Evolutionary conservation across 2,329 filamentous ascomycete species (phyloP).

Genomic region (Aspergillus felis): DNA sequence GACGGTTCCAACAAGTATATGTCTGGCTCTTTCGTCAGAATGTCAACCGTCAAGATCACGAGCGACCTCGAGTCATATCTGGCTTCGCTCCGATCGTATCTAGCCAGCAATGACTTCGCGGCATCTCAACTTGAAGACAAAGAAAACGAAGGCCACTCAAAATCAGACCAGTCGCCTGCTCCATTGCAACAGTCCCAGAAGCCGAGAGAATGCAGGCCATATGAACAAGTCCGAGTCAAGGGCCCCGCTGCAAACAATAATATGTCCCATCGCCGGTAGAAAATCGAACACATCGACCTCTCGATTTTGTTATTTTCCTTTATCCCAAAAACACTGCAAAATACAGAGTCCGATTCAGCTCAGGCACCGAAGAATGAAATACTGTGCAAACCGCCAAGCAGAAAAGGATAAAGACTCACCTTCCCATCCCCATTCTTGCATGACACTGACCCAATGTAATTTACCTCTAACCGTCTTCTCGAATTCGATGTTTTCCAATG

Average conservation of each 20-base stretch:
- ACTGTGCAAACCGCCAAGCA: not conserved
- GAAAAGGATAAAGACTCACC: slow-evolving; percentile 44
- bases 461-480: slow-evolving; percentile 63
- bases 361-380: slow-evolving; percentile 2
- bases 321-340: slow-evolving; percentile 39
- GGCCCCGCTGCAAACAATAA: not conserved
- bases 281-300: not conserved
- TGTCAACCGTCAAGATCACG: slow-evolving; percentile 30
- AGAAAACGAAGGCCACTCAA: not conserved
- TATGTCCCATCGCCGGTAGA: not conserved
- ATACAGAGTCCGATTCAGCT: not conserved
- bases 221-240: not conserved
- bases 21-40: slow-evolving; percentile 9
- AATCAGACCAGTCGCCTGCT: not conserved
- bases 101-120: slow-evolving; percentile 9
- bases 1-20: slow-evolving; percentile 1
- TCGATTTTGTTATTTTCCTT: slow-evolving; percentile 1
- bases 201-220: not conserved
- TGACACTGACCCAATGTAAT: slow-evolving; percentile 67
- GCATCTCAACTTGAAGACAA: not conserved
- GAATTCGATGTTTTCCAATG: slow-evolving; percentile 47
- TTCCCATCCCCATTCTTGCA: slow-evolving; percentile 71
- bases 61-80: slow-evolving; percentile 28
- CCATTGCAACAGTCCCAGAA: not conserved
- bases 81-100: slow-evolving; percentile 26